A percentile compares a stretch with the other conserved stretches of the same genome.
Evolutionary conservation across 768 basidiomycete species (phyloP).

Genomic region (Psilocybe sp.): DNA sequence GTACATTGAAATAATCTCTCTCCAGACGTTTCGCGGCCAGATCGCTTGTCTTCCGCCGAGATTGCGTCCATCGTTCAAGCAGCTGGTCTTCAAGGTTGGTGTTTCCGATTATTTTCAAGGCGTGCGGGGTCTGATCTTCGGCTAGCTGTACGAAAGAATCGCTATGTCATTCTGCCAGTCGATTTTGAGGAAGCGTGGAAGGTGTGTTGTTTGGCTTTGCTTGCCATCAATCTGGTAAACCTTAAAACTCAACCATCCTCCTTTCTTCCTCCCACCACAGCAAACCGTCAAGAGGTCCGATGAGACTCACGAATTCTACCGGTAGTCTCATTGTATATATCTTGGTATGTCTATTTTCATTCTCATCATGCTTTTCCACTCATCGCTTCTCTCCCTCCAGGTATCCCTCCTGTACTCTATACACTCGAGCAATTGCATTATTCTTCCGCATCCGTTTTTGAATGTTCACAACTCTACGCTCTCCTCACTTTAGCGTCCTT

Average conservation of each 20-base stretch:
- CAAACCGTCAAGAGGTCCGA: slow-evolving; percentile 95
- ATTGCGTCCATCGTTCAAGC: slow-evolving; percentile 95
- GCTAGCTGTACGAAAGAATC: slow-evolving; percentile 93
- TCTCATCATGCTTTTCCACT: neutral
- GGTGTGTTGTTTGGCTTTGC: slow-evolving; percentile 69
- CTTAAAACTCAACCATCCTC: slow-evolving; percentile 30
- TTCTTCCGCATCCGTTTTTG: slow-evolving; percentile 11
- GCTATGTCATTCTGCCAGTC: slow-evolving; percentile 92
- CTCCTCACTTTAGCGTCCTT: slow-evolving; percentile 86
- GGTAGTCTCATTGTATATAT: slow-evolving; percentile 26
- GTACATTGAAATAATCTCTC: slow-evolving; percentile 9
- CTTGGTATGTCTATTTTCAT: slow-evolving; percentile 17
- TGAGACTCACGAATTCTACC: slow-evolving; percentile 93
- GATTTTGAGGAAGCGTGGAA: slow-evolving; percentile 99
- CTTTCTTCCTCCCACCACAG: slow-evolving; percentile 46
- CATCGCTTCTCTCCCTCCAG: slow-evolving; percentile 11
- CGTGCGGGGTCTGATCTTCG: neutral
- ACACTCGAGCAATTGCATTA: slow-evolving; percentile 9
- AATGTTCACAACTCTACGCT: slow-evolving; percentile 32
- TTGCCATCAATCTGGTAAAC: slow-evolving; percentile 30
- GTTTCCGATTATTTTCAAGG: neutral
- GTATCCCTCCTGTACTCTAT: slow-evolving; percentile 17
- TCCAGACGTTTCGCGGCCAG: slow-evolving; percentile 93
- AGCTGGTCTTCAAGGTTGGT: slow-evolving; percentile 89
- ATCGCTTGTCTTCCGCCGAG: slow-evolving; percentile 92